phyloP scores from a whole-genome alignment of 2,329 filamentous ascomycete species.

The Penicillium psychrosexuale region DNA sequence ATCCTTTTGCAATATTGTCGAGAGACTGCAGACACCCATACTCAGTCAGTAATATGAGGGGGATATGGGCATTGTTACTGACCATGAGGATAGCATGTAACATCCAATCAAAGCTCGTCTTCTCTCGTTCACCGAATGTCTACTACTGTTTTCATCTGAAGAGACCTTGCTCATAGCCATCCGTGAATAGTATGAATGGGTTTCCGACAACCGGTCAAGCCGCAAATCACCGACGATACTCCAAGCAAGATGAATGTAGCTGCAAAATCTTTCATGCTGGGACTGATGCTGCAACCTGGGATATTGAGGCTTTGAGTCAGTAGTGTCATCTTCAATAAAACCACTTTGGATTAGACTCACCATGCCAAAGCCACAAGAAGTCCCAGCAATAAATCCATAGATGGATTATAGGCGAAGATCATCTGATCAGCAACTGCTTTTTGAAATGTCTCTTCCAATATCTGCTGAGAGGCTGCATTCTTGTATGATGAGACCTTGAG shows the following conservation, averaged over 20 bases:
- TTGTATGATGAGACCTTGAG: background rate
- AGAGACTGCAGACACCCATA: background rate
- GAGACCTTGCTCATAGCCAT: background rate
- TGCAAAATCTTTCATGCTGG: background rate
- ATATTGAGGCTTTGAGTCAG: background rate
- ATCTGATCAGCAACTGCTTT: background rate
- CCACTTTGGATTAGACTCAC: background rate
- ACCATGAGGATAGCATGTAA: conserved; percentile 2
- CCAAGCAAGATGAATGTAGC: conserved; percentile 2
- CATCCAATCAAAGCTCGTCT: conserved; percentile 3
- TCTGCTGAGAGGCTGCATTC: background rate
- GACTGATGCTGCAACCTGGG: background rate
- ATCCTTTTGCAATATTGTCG: conserved; percentile 1
- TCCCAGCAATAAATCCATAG: background rate
- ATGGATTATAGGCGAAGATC: conserved; percentile 1
- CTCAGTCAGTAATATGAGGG: background rate
- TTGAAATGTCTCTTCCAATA: background rate
- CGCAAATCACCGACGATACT: background rate
- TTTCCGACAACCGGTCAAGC: background rate
- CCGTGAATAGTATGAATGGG: background rate
- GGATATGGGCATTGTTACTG: background rate
- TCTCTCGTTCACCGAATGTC: background rate
- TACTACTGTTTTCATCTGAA: background rate
- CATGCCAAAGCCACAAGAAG: conserved; percentile 1
- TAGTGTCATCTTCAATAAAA: background rate